Evolutionary conservation across 495 filamentous ascomycete genomes (phyloP), one percentile per base, ranked within the genome.

Genomic region (Neurospora tetrasperma): DNA sequence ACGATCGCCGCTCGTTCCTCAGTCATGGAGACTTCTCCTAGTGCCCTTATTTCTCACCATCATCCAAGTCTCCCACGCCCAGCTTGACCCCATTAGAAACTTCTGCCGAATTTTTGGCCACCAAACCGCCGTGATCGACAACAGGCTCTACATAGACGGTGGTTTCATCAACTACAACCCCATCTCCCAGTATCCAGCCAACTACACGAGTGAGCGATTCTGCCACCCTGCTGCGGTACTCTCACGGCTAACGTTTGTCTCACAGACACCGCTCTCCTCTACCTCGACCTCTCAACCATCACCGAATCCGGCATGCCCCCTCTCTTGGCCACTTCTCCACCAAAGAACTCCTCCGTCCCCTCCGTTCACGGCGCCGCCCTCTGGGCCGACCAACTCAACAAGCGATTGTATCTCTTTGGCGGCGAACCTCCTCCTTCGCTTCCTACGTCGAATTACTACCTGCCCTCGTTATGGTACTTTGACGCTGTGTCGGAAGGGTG

Each of bases 371-470:
- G 87, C 35, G 86, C 85, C 10, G 75, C 83, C 16, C 75, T 88
- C 12, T 88, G 86, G 86, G 77, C 82, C 12, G 87, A 88, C 72
- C 74, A 81, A 35, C 80, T 86, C 39, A 88, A 89, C 75, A 87
- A 86, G 75, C 75, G 82, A 31, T 80, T 88, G 31, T 88, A 86
- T 73, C 78, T 85, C 4, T 88, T 82, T 75, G 87, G 87, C 18
- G 87, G 87, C 38, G 83, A 88, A 72, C 23, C 54, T 62, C 23
- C 54, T 0, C 54, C 54, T 62, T 62, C 54, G 23, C 54, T 62
- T 62, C 54, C 54, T 3, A 27, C 23, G 16, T 62, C 54, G 0
- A 84, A 80, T 11, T 62, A 62, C 23, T 62, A 62, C 12, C 78
- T 74, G 62, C 75, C 79, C 2, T 82, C 85, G 6, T 40, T 87